Conservation (phyloP, 2,329 filamentous ascomycete species). For the Clonostachys rhizophaga region DNA sequence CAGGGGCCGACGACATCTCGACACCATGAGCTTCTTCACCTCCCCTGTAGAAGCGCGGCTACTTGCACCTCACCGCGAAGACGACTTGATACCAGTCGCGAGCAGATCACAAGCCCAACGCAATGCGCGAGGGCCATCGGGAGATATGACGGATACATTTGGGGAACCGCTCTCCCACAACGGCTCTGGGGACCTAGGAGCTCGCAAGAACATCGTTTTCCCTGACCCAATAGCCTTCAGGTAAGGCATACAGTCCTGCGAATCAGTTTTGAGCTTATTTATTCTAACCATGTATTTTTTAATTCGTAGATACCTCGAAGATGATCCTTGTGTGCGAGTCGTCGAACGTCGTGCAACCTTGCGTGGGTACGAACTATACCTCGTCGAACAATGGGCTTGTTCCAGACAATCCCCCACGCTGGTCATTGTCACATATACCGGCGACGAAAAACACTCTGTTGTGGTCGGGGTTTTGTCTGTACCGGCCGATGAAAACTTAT, state of each 20-base stretch:
- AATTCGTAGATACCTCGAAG: slow-evolving; percentile 66
- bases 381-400: slow-evolving; percentile 97
- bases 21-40: slow-evolving; percentile 32
- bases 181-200: neutral
- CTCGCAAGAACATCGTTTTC: slow-evolving; percentile 45
- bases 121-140: slow-evolving; percentile 10
- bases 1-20: slow-evolving; percentile 12
- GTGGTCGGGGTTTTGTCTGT: slow-evolving; percentile 76
- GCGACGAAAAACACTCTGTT: slow-evolving; percentile 75
- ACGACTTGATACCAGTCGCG: slow-evolving; percentile 11
- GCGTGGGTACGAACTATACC: slow-evolving; percentile 83
- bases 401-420: slow-evolving; percentile 87
- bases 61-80: slow-evolving; percentile 11
- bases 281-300: neutral
- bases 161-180: slow-evolving; percentile 5
- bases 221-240: slow-evolving; percentile 54
- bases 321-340: slow-evolving; percentile 72
- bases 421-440: slow-evolving; percentile 89
- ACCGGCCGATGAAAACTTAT: slow-evolving; percentile 71
- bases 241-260: slow-evolving; percentile 20
- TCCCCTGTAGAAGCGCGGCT: slow-evolving; percentile 19
- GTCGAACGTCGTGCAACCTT: slow-evolving; percentile 68
- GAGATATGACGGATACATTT: slow-evolving; percentile 10
- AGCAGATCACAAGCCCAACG: slow-evolving; percentile 9
- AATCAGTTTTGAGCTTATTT: neutral